phyloP scores from a whole-genome alignment of 305 asterid genomes.

The Fraxinus sp. region DNA sequence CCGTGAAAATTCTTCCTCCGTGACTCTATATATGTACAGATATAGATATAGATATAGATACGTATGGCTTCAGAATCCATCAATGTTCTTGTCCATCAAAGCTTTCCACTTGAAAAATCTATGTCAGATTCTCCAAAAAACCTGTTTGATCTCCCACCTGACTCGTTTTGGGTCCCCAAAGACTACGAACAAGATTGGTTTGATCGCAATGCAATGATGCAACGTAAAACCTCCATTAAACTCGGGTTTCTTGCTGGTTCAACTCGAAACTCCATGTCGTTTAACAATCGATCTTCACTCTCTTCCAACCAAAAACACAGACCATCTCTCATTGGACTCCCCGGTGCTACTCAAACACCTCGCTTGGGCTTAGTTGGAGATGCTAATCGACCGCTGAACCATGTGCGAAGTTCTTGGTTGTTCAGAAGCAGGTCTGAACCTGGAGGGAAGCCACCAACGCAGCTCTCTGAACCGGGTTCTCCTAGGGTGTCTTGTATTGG shows the following conservation, averaged over 20 bases:
- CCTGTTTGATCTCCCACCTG: slow-evolving; percentile 54
- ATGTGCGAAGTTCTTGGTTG: slow-evolving; percentile 20
- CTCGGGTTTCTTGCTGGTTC: slow-evolving; percentile 13
- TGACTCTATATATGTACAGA: neutral
- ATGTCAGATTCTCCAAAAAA: slow-evolving; percentile 24
- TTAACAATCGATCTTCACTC: slow-evolving; percentile 28
- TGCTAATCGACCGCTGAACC: slow-evolving; percentile 24
- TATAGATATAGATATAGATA: neutral
- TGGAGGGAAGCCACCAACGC: slow-evolving; percentile 27
- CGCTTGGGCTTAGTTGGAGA: slow-evolving; percentile 19
- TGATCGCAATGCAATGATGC: slow-evolving; percentile 48
- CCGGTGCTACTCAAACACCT: slow-evolving; percentile 31
- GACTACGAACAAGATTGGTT: slow-evolving; percentile 56
- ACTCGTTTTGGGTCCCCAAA: slow-evolving; percentile 49
- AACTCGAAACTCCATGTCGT: slow-evolving; percentile 35
- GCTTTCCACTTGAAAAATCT: neutral
- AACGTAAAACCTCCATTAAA: slow-evolving; percentile 53
- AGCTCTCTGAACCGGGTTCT: slow-evolving; percentile 51
- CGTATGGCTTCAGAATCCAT: neutral
- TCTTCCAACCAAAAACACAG: slow-evolving; percentile 20
- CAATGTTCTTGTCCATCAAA: neutral
- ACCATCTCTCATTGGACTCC: slow-evolving; percentile 41
- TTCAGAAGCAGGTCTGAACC: slow-evolving; percentile 59
- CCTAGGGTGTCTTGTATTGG: slow-evolving; percentile 66
- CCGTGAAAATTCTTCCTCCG: slow-evolving; percentile 24